Evolutionary conservation across 2,329 filamentous ascomycete species (phyloP), one percentile per base, ranked within the genome.

Genomic region (Neopestalotiopsis sp.): DNA sequence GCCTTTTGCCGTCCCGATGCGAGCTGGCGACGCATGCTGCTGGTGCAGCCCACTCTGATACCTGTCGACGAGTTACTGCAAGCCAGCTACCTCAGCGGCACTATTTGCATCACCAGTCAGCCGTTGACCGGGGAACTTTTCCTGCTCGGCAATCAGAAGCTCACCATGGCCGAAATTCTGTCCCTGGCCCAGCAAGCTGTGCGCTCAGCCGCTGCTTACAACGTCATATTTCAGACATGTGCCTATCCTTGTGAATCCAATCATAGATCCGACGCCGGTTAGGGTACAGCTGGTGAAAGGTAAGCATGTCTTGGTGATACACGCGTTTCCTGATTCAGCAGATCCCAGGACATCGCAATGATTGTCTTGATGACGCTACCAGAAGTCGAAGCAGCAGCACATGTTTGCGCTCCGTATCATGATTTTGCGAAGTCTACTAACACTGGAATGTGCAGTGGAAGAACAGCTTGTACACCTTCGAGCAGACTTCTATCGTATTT

Each of bases 1-100:
- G 28, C 28, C 13, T 66, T 57, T 13, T 42, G 20, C 20, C 64
- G 64, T 24, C 49, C 64, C 12, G 52, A 66, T 12, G 64, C 64
- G n/a, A 66, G 64, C 64, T 58, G 64, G 64, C 45, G 64, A 14
- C 24, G 34, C 3, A 59, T 66, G 62, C 42, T 65, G 14, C 32
- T 40, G 9, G 34, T 64, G 12, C 61, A 64, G 40, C 61, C 61
- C 14, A 20, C 20, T 20, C 13, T 24, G 56, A 58, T 24, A 12
- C 20, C 56, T 12, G 34, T 34, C 6, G 32, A 30, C 17, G 30
- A 62, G 59, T 9, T 7, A 3, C 20, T 30, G 7, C 14, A 12
- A 4, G 6, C 14, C 32, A 20, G 28, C 30, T 62, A 24, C 14
- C 57, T 30, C 4, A 10, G 5, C 30, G 10, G 57, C 13, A 13